These are phyloP conservation scores for Pseudevernia furfuracea DNA, from an alignment of 495 filamentous ascomycete species.

Conservation along the genomic window DNA sequence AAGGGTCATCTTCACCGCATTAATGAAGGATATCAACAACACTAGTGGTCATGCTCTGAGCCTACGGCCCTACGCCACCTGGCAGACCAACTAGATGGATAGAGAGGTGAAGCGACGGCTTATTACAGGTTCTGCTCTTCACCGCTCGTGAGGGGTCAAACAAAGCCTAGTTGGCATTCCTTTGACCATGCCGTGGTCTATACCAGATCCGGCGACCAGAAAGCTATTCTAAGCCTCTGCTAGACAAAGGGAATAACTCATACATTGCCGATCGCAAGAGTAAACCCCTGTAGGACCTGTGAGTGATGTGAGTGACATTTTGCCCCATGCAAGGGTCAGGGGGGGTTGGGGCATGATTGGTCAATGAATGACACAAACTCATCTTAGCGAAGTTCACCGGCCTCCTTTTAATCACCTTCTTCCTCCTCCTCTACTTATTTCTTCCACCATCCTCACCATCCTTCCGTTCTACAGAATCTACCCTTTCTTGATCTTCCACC, in stretches of 20 bases:
- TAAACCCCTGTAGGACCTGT: neutral
- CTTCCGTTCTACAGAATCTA: neutral
- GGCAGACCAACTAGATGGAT: neutral
- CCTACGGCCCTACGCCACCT: neutral
- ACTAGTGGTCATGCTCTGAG: neutral
- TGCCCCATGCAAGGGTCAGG: neutral
- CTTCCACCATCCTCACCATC: neutral
- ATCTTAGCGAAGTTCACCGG: neutral
- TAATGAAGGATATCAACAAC: neutral
- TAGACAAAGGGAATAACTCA: neutral
- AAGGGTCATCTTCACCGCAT: neutral
- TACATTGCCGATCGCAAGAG: neutral
- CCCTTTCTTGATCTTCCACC: neutral
- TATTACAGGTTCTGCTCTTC: neutral
- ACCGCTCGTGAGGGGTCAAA: neutral
- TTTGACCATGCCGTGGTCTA: neutral
- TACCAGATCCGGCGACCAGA: neutral
- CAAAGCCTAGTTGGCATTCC: neutral
- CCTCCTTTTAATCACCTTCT: neutral
- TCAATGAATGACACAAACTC: neutral
- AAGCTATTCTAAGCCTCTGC: neutral
- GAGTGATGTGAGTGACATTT: neutral
- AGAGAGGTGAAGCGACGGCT: neutral
- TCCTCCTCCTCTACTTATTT: neutral
- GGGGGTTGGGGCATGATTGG: neutral